A percentile compares a stretch with the other conserved stretches of the same genome.
These are phyloP conservation scores for Geranomyces michiganensis DNA, from an alignment of 192 early-diverging fungal genomes.

Conservation along the genomic window DNA sequence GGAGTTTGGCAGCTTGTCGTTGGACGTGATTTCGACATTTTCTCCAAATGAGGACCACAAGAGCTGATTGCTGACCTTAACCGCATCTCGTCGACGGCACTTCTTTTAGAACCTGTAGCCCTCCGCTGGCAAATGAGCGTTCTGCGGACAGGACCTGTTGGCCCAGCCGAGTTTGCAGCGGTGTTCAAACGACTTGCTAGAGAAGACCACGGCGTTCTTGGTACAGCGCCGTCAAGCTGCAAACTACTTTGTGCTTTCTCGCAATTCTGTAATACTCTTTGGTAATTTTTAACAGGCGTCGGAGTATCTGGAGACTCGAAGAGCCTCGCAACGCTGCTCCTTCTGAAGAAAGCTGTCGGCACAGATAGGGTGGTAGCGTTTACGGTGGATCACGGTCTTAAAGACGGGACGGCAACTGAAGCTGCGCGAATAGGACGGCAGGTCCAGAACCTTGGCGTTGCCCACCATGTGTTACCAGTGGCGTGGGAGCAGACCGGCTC, in stretches of 20 bases:
- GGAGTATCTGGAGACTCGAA: conserved; percentile 31
- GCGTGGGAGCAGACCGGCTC: conserved; percentile 40
- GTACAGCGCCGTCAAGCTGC: not conserved
- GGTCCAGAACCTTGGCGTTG: not conserved
- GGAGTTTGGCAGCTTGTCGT: too few relatives aligned
- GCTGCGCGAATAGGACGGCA: conserved; percentile 31
- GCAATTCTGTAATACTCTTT: not conserved
- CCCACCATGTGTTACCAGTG: conserved; percentile 3
- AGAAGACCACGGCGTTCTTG: not conserved
- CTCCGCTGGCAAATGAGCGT: not conserved
- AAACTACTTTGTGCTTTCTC: not conserved
- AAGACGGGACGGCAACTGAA: conserved; percentile 44
- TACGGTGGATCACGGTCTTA: conserved; percentile 54
- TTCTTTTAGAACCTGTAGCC: too few relatives aligned
- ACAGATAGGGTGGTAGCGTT: conserved; percentile 37
- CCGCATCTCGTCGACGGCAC: too few relatives aligned
- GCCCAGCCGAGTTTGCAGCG: not conserved
- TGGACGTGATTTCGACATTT: too few relatives aligned
- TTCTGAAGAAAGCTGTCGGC: conserved; percentile 14
- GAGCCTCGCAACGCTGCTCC: conserved; percentile 17
- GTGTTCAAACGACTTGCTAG: not conserved
- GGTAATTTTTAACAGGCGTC: conserved; percentile 21
- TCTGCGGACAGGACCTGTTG: not conserved
- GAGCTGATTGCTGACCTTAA: too few relatives aligned
- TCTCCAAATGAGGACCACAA: too few relatives aligned